A percentile compares a stretch with the other conserved stretches of the same genome.
These are phyloP conservation scores for Thraustotheca clavata DNA, from an alignment of 352 stramenopile species.

Conservation along the genomic window DNA sequence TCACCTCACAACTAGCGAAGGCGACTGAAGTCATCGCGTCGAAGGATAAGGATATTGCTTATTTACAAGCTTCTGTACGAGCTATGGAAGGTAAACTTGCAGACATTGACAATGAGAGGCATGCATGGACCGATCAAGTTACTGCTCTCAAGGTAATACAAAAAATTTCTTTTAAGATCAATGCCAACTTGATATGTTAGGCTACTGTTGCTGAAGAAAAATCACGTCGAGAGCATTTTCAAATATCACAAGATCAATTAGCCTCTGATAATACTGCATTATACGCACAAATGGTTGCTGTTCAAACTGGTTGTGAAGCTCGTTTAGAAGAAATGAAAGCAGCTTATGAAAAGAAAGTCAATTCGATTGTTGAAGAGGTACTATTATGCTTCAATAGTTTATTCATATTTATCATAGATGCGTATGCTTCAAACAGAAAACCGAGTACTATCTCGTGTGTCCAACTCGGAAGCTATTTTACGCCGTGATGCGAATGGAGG, in stretches of 20 bases:
- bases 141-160: slow-evolving; percentile 45
- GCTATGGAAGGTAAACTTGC: slow-evolving; percentile 47
- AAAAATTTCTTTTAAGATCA: neutral
- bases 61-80: slow-evolving; percentile 44
- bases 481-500: neutral
- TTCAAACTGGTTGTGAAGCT: slow-evolving; percentile 71
- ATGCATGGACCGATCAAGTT: slow-evolving; percentile 58
- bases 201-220: slow-evolving; percentile 60
- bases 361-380: slow-evolving; percentile 59
- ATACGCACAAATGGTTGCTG: slow-evolving; percentile 79
- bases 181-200: neutral
- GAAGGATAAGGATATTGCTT: slow-evolving; percentile 40
- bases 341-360: slow-evolving; percentile 61
- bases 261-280: slow-evolving; percentile 78
- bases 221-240: slow-evolving; percentile 69
- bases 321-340: slow-evolving; percentile 73
- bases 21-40: slow-evolving; percentile 60
- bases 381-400: neutral
- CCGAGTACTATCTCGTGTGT: slow-evolving; percentile 4
- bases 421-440: slow-evolving; percentile 20
- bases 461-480: neutral
- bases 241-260: slow-evolving; percentile 79
- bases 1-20: slow-evolving; percentile 52
- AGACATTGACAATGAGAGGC: slow-evolving; percentile 65
- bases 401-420: neutral